Percentiles rank a stretch among this genome's conserved stretches.
Evolutionary conservation across 129 eudicot species (phyloP).

Genomic region (Pittosporum tobira): DNA sequence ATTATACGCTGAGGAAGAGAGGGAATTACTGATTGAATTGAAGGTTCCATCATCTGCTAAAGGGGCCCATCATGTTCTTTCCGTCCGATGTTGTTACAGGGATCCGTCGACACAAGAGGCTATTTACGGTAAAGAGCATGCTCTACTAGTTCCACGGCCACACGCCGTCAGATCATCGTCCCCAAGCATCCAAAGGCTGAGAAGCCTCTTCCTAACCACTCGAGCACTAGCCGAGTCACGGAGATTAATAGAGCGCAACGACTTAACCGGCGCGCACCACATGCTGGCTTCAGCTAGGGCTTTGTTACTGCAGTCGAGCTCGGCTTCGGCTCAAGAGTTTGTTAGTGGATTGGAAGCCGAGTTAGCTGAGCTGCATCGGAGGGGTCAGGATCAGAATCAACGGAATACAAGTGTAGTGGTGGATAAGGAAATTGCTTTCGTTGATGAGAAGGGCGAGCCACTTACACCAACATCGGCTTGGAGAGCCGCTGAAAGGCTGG

Average conservation of each 20-base stretch:
- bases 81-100: constrained; percentile 60
- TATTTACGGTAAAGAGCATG: constrained; percentile 41
- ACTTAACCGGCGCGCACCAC: constrained; percentile 60
- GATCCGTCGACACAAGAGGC: constrained; percentile 54
- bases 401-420: constrained; percentile 11
- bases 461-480: constrained; percentile 98
- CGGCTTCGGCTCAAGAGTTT: constrained; percentile 36
- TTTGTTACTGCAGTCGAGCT: constrained; percentile 33
- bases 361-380: constrained; percentile 37
- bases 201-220: constrained; percentile 46
- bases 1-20: constrained; percentile 57
- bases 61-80: constrained; percentile 52
- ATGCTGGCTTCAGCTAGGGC: constrained; percentile 75
- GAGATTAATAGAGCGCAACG: constrained; percentile 44
- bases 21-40: constrained; percentile 60
- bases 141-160: constrained; percentile 51
- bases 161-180: constrained; percentile 57
- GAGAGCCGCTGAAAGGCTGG: constrained; percentile 93
- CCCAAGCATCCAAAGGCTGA: constrained; percentile 56
- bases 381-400: constrained; percentile 33
- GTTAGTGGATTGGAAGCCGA: constrained; percentile 50
- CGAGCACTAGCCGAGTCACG: constrained; percentile 82
- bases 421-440: constrained; percentile 17
- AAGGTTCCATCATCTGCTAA: constrained; percentile 47
- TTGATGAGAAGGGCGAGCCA: constrained; percentile 86